Evolutionary conservation across 2,329 filamentous ascomycete genomes (phyloP), one percentile per base, ranked within the genome.

Genomic region (Boeremia exigua): DNA sequence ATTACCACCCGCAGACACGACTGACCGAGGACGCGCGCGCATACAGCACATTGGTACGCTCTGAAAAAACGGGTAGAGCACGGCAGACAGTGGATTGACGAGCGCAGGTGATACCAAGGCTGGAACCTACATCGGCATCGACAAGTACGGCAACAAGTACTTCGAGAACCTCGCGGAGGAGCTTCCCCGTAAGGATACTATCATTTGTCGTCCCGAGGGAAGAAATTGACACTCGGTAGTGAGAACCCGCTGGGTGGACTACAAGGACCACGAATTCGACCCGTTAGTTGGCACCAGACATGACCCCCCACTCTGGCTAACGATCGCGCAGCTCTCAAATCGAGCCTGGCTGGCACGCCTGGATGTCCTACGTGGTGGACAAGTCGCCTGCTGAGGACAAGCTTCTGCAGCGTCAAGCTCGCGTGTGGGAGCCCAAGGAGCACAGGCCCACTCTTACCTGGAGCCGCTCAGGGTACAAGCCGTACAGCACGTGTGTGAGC

Each of bases 331-430:
- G 87, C 60, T 86, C 86, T 56, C 91, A 97, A 50, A 90, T 97
- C 69, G 94, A 98, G 79, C 93, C 94, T 46, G 91, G 94, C 78
- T 99, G 95, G 95, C 95, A 98, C 80, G 92, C 91, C 28, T 99
- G 95, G 95, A 92, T 99, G 68, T 92, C 92, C 64, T 98, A 99
- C 80, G 81, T 88, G 79, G 88, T 96, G 69, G 92, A 98, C 78
- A 90, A 90, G 78, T 87, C 94, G 33, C 95, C 95, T 1, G 85
- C 82, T 33, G 78, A 89, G 71, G 95, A 99, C 75, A 80, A 87
- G 48, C 77, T 95, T 60, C 72, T 96, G 61, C 84, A 87, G 68
- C 80, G 87, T 48, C 82, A 86, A 65, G 77, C 86, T 42, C 85
- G 92, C 60, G 76, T 82, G 33, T 98, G 93, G 90, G 92, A 96